phyloP scores from a whole-genome alignment of 352 stramenopile species.

The Pythium brachiatum region DNA sequence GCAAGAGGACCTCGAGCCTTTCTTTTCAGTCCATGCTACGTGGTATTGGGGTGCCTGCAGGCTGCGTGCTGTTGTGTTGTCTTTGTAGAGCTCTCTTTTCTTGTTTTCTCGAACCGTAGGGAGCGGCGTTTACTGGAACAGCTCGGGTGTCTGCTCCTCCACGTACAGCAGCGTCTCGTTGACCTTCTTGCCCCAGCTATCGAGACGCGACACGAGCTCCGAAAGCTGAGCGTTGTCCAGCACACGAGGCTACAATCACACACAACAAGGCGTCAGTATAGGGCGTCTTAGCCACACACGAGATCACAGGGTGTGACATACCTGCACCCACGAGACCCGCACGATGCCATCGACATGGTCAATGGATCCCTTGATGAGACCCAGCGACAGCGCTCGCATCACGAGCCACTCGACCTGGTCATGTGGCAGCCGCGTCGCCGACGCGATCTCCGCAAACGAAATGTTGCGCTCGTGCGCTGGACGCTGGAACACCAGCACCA shows the following conservation, averaged over 20 bases:
- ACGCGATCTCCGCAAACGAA: constrained; percentile 92
- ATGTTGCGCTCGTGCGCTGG: constrained; percentile 93
- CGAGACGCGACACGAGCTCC: constrained; percentile 70
- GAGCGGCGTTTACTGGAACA: constrained; percentile 67
- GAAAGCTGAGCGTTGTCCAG: constrained; percentile 78
- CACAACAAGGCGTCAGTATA: background rate
- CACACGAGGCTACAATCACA: constrained; percentile 52
- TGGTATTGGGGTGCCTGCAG: too few species aligned
- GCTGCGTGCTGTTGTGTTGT: too few species aligned
- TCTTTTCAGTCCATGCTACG: too few species aligned
- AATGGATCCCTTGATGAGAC: constrained; percentile 94
- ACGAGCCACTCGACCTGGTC: constrained; percentile 98
- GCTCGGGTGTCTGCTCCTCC: constrained; percentile 82
- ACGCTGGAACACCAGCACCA: constrained; percentile 97
- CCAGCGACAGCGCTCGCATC: constrained; percentile 96
- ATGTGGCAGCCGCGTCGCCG: constrained; percentile 72
- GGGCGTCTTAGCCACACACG: background rate
- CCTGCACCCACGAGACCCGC: constrained; percentile 95
- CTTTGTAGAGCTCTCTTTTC: background rate
- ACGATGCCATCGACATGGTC: constrained; percentile 93
- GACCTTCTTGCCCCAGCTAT: constrained; percentile 81
- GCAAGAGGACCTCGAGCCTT: too few species aligned
- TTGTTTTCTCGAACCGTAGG: background rate
- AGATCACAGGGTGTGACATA: constrained; percentile 4
- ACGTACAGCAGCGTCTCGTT: constrained; percentile 82